phyloP scores from a whole-genome alignment of 805 yeast genomes.

The Candida sakaeoensis region DNA sequence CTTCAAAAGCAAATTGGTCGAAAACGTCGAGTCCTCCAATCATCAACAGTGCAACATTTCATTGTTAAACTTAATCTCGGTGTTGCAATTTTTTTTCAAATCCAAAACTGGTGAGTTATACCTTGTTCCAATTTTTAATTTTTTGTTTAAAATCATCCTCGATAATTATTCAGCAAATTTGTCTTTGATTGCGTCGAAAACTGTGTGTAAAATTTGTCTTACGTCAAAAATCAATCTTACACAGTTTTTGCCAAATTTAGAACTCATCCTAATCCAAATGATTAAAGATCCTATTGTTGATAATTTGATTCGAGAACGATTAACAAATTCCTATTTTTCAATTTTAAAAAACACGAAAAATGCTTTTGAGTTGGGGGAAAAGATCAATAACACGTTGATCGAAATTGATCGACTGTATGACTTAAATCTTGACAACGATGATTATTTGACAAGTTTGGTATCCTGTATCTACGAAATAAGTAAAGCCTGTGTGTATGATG shows the following conservation, averaged over 20 bases:
- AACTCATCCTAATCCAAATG: constrained; percentile 45
- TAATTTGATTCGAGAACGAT: constrained; percentile 51
- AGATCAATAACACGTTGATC: constrained; percentile 5
- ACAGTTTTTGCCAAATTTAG: constrained; percentile 45
- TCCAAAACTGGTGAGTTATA: constrained; percentile 39
- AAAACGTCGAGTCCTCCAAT: constrained; percentile 12
- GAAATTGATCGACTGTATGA: constrained; percentile 12
- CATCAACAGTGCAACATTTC: constrained; percentile 10
- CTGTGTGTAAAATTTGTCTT: constrained; percentile 58
- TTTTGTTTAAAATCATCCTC: constrained; percentile 44
- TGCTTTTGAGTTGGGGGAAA: constrained; percentile 31
- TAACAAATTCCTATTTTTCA: constrained; percentile 60
- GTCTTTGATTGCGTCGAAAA: constrained; percentile 40
- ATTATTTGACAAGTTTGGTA: constrained; percentile 54
- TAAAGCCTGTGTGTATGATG: constrained; percentile 62
- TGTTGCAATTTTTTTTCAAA: constrained; percentile 58
- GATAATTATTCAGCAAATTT: constrained; percentile 16
- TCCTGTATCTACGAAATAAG: constrained; percentile 68
- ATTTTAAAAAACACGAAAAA: constrained; percentile 53
- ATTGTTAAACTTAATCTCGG: constrained; percentile 46
- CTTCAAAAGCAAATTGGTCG: constrained; percentile 21
- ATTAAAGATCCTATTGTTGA: constrained; percentile 37
- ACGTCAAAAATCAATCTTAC: constrained; percentile 44
- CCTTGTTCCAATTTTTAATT: constrained; percentile 51
- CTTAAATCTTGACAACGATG: constrained; percentile 20